Conservation (phyloP, 73 alveolate genomes). For the Paramecium caudatum region DNA sequence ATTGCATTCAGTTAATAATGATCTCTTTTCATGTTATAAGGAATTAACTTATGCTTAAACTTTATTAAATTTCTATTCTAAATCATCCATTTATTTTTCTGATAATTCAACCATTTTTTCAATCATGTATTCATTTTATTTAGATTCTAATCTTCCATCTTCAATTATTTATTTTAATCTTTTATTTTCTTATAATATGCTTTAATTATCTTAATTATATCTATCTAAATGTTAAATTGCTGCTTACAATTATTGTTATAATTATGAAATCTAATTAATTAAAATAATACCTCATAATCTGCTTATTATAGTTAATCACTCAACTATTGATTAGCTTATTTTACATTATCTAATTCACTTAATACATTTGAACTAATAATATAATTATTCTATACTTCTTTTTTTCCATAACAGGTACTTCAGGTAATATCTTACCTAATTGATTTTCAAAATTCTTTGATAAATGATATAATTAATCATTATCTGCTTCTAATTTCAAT, state of each 20-base stretch:
- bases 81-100: slow-evolving; percentile 60
- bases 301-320: slow-evolving; percentile 20
- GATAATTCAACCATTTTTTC: slow-evolving; percentile 68
- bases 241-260: background rate
- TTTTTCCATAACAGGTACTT: slow-evolving; percentile 40
- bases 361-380: background rate
- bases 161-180: slow-evolving; percentile 15
- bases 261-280: slow-evolving; percentile 37
- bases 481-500: slow-evolving; percentile 23
- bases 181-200: background rate
- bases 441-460: slow-evolving; percentile 33
- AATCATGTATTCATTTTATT: slow-evolving; percentile 65
- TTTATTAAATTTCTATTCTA: slow-evolving; percentile 48
- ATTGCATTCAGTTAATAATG: slow-evolving; percentile 41
- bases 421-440: slow-evolving; percentile 48
- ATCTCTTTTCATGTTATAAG: slow-evolving; percentile 54
- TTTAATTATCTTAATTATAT: background rate
- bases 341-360: slow-evolving; percentile 27
- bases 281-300: slow-evolving; percentile 55
- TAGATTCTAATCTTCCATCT: background rate
- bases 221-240: slow-evolving; percentile 60
- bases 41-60: slow-evolving; percentile 53
- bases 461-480: slow-evolving; percentile 25
- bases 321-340: background rate
- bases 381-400: background rate